Conservation (phyloP, 371 early-diverging fungal species). For the Mucor irregularis region DNA sequence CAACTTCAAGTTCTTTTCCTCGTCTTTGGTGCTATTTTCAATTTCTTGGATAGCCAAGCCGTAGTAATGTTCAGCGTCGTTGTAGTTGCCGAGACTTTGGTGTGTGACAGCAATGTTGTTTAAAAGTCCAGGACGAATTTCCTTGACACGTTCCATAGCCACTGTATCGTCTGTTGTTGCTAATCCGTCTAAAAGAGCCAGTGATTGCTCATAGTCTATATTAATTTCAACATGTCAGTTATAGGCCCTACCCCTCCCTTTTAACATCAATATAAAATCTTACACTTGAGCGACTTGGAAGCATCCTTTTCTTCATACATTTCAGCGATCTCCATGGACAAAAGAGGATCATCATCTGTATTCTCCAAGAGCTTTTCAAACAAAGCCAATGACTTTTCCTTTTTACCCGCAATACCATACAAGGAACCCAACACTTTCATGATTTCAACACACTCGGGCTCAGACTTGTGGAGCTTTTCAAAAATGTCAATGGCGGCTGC, state of each 20-base stretch:
- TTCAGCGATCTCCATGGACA: conserved; percentile 64
- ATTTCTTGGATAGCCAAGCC: conserved; percentile 40
- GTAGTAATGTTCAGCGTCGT: conserved; percentile 39
- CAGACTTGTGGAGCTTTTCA: conserved; percentile 68
- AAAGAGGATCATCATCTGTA: conserved; percentile 53
- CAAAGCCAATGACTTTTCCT: conserved; percentile 63
- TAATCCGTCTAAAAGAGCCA: conserved; percentile 20
- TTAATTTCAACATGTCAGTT: background rate
- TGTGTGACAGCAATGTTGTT: conserved; percentile 83
- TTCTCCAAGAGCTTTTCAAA: conserved; percentile 61
- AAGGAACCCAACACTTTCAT: conserved; percentile 66
- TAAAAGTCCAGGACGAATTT: conserved; percentile 67
- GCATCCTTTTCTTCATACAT: conserved; percentile 61
- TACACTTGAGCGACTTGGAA: conserved; percentile 52
- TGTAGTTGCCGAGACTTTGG: conserved; percentile 50
- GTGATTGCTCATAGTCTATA: conserved; percentile 40
- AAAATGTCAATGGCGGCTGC: conserved; percentile 70
- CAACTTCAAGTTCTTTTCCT: conserved; percentile 27
- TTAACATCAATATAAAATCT: conserved; percentile 16
- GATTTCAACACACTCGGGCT: conserved; percentile 65
- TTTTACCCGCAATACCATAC: conserved; percentile 65
- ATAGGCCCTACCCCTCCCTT: background rate
- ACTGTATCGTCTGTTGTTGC: conserved; percentile 21
- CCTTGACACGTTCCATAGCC: conserved; percentile 23
- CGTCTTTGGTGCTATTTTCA: conserved; percentile 17